Conservation (phyloP, 1,139 yeast species). For the Suhomyces coccinellae region DNA sequence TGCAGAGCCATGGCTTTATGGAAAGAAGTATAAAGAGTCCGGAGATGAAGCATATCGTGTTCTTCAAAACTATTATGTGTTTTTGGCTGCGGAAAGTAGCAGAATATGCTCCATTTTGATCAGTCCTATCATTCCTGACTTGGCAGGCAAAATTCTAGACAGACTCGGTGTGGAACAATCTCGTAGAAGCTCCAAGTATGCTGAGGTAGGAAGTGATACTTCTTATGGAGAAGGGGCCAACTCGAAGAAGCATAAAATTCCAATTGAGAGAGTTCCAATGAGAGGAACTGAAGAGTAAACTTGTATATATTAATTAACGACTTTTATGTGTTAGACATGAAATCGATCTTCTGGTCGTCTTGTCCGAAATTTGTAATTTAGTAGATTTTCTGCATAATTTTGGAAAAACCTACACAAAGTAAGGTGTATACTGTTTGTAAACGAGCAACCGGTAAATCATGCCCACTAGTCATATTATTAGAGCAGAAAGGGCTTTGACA, state of each 20-base stretch:
- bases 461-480: no score
- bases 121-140: conserved; percentile 70
- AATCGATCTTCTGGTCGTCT: background rate
- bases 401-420: no score
- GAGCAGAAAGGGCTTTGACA: no score
- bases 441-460: no score
- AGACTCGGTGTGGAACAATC: conserved; percentile 53
- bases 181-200: conserved; percentile 40
- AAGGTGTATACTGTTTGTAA: no score
- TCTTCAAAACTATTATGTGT: conserved; percentile 55
- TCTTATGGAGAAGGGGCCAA: conserved; percentile 48
- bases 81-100: conserved; percentile 66
- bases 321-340: background rate
- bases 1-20: conserved; percentile 59
- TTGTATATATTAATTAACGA: conserved; percentile 9
- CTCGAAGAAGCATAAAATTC: conserved; percentile 25
- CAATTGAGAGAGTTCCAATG: conserved; percentile 28
- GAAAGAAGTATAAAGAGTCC: conserved; percentile 29
- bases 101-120: conserved; percentile 68
- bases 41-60: conserved; percentile 20
- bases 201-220: conserved; percentile 48
- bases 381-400: no score
- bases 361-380: no score
- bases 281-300: conserved; percentile 12
- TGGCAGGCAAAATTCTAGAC: conserved; percentile 60